These are phyloP conservation scores for Mycena sanguinolenta DNA, from an alignment of 768 basidiomycete genomes.

Conservation along the genomic window DNA sequence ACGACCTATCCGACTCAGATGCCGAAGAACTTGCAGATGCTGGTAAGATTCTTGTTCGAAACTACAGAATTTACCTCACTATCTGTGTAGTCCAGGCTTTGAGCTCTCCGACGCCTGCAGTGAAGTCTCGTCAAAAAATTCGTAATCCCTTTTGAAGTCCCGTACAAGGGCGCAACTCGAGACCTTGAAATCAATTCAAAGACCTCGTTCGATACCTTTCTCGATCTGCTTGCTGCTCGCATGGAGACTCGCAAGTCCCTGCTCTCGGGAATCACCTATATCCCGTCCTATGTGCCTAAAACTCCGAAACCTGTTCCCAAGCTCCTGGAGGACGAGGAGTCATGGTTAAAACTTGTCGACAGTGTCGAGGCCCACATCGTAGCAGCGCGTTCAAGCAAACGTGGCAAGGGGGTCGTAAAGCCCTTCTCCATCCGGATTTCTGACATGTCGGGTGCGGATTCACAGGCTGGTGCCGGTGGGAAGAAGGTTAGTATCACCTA, in stretches of 20 bases:
- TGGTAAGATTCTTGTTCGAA: too few species aligned
- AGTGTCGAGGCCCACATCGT: constrained; percentile 16
- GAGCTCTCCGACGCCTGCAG: too few species aligned
- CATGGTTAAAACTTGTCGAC: constrained; percentile 25
- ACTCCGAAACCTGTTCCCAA: constrained; percentile 37
- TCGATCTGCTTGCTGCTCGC: not conserved
- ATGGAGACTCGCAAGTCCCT: constrained; percentile 5
- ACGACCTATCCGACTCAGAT: too few species aligned
- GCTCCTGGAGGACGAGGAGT: constrained; percentile 31
- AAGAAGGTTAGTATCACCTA: constrained; percentile 24
- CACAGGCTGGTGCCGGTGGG: not conserved
- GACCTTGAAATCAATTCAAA: not conserved
- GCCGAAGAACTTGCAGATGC: too few species aligned
- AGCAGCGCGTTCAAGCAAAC: not conserved
- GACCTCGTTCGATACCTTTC: not conserved
- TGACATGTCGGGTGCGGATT: not conserved
- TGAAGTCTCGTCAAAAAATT: too few species aligned
- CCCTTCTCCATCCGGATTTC: not conserved
- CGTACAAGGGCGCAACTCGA: too few species aligned
- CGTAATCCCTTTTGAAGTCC: too few species aligned
- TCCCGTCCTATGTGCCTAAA: constrained; percentile 35
- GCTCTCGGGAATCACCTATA: constrained; percentile 18
- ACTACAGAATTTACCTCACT: too few species aligned
- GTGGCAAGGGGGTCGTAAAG: constrained; percentile 1
- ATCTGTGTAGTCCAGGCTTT: too few species aligned